Evolutionary conservation across 768 basidiomycete genomes (phyloP).

Genomic region (Psilocybe subaeruginosa): DNA sequence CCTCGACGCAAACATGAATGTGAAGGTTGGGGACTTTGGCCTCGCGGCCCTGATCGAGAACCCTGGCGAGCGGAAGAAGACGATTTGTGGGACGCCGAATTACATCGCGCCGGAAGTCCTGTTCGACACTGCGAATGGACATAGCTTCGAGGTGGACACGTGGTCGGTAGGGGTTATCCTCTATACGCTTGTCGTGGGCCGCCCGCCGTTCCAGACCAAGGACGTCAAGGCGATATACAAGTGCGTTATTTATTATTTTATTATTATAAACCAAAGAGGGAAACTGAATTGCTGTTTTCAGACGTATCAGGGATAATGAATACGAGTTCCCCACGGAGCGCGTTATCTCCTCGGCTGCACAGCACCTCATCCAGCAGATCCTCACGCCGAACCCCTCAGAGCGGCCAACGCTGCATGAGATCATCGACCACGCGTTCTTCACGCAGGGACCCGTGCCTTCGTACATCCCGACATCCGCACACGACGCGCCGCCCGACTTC

Average conservation of each 20-base stretch:
- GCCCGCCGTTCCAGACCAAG: conserved; percentile 98
- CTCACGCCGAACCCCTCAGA: conserved; percentile 82
- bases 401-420: conserved; percentile 84
- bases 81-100: conserved; percentile 98
- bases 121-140: conserved; percentile 94
- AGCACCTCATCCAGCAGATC: conserved; percentile 80
- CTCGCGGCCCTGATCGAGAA: conserved; percentile 96
- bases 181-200: conserved; percentile 91
- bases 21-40: conserved; percentile 98
- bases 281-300: conserved; percentile 29
- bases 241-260: conserved; percentile 45
- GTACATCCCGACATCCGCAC: conserved; percentile 79
- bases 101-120: conserved; percentile 98
- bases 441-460: conserved; percentile 77
- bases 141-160: conserved; percentile 97
- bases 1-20: conserved; percentile 88
- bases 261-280: background rate
- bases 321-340: conserved; percentile 90
- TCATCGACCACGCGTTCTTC: conserved; percentile 87
- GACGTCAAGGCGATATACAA: conserved; percentile 97
- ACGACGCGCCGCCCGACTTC: conserved; percentile 78
- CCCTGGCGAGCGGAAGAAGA: conserved; percentile 97
- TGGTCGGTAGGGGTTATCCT: conserved; percentile 98
- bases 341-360: conserved; percentile 68
- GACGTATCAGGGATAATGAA: conserved; percentile 90